These are phyloP conservation scores for Turritis glabra DNA, from an alignment of 345 rosid species.

Conservation along the genomic window DNA sequence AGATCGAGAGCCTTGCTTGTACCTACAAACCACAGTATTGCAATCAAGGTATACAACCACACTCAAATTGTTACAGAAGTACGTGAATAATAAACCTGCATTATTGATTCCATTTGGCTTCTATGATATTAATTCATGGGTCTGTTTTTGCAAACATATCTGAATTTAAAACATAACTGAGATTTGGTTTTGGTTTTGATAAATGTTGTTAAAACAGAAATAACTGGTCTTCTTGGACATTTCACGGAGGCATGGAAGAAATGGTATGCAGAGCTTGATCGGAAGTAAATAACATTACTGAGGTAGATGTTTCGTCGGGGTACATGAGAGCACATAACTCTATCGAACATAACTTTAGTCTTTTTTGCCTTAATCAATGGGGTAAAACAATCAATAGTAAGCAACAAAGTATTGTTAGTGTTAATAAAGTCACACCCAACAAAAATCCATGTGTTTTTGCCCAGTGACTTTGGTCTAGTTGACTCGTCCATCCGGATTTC, in stretches of 20 bases:
- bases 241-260: slow-evolving; percentile 73
- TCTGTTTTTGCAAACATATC: not conserved
- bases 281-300: slow-evolving; percentile 38
- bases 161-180: not conserved
- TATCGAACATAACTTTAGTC: not conserved
- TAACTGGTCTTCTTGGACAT: slow-evolving; percentile 70
- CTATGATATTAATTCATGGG: slow-evolving; percentile 3
- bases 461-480: not conserved
- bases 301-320: slow-evolving; percentile 1
- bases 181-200: not conserved
- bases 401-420: slow-evolving; percentile 1
- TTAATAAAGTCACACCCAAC: slow-evolving; percentile 13
- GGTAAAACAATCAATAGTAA: not conserved
- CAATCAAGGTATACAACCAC: slow-evolving; percentile 59
- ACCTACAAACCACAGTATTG: slow-evolving; percentile 59
- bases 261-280: slow-evolving; percentile 69
- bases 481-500: not conserved
- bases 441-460: slow-evolving; percentile 7
- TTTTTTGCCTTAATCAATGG: not conserved
- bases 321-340: slow-evolving; percentile 13
- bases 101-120: slow-evolving; percentile 5
- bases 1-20: slow-evolving; percentile 60
- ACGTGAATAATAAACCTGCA: not conserved
- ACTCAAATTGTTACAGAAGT: not conserved
- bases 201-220: slow-evolving; percentile 47